Base-by-base conservation (phyloP, 208 protist genomes). In the Trypanosoma grayi region DNA sequence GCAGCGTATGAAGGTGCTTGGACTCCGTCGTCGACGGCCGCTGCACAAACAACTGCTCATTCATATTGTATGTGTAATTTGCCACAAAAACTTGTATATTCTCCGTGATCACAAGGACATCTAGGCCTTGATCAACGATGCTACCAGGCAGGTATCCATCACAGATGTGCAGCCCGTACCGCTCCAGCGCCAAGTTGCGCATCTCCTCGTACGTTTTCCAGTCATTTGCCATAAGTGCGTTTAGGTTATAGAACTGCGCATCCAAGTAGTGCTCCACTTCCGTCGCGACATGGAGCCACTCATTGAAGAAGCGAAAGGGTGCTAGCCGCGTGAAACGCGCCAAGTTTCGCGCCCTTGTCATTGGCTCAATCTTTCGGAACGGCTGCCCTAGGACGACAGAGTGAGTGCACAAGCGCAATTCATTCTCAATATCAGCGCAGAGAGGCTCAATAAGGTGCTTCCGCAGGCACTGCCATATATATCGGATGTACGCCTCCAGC, bases 71-170 rank as follows among this genome's bases (percentile, higher is more conserved):
- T 34, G 93, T 96, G 75, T 98, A 99, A 52, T 90, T 75, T 1
- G 79, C 57, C 13, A 99, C 97, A 73, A 99, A 99, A 25, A 98
- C 74, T 46, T 99, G 94, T 54, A 99, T 98, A 75, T 98, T 97
- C 60, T 98, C 83, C 73, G 98, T 99, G 66, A 99, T 98, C 44
- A 98, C 95, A 2, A 99, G 80, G 18, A 99, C 90, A 70, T 99
- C 98, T 1, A 99, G 68, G 10, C 96, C 93, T 68, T 98, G 96
- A 56, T 98, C 94, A 4, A 97, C 77, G 10, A 96, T 97, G 56
- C 87, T 83, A 16, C 89, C 83, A 8, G 96, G 97, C 11, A 99
- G 85, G 74, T 95, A 85, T 7, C 90, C 83, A 55, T 98, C 94
- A 11, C 76, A 81, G 8, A 98, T 67, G 13, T 64, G 41, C 13